Evolutionary conservation across 2,329 filamentous ascomycete species (phyloP), one percentile per base, ranked within the genome.

Genomic region (Penicillium sp.): DNA sequence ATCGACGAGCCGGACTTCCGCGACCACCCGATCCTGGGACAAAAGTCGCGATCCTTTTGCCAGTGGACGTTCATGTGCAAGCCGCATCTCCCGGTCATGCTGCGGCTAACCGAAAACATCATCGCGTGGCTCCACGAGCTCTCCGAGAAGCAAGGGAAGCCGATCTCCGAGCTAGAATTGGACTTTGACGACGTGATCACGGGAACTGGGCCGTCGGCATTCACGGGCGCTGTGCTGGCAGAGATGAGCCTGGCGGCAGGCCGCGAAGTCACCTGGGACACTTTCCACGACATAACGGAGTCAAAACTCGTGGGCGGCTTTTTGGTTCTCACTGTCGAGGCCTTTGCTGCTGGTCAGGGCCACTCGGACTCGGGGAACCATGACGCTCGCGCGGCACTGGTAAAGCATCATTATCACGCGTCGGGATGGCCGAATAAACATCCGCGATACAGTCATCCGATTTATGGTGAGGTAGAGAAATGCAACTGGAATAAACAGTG

Each of bases 31-130:
- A 87, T 91, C 35, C 80, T 91, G 0, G 89, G 89, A 15, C 83
- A 82, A 53, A 91, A 91, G 75, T 90, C 86, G 44, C 81, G 83
- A 66, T 91, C 88, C 0, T 91, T 91, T 72, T 91, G 89, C 73
- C 89, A 91, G 70, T 91, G 89, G 89, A 91, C 89, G 0, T 90
- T 91, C 69, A 88, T 90, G 79, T 85, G 85, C 68, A 90, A 90
- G 71, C 88, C 89, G 0, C 79, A 82, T 19, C 83, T 88, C 29
- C 87, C 88, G 1, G 87, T 91, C 60, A 90, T 91, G 87, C 80
- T 91, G 73, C 79, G 80, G 35, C 81, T 91, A 3, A 84, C 91
- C 51, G 87, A 91, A 71, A 86, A 88, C 69, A 91, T 91, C 71
- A 84, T 91, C 75, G 72, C 78, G 1, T 91, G 88, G 89, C 80